Percentiles rank a stretch among this genome's conserved stretches.
Conservation (phyloP, 495 filamentous ascomycete genomes). For the Margaritispora aquatica region DNA sequence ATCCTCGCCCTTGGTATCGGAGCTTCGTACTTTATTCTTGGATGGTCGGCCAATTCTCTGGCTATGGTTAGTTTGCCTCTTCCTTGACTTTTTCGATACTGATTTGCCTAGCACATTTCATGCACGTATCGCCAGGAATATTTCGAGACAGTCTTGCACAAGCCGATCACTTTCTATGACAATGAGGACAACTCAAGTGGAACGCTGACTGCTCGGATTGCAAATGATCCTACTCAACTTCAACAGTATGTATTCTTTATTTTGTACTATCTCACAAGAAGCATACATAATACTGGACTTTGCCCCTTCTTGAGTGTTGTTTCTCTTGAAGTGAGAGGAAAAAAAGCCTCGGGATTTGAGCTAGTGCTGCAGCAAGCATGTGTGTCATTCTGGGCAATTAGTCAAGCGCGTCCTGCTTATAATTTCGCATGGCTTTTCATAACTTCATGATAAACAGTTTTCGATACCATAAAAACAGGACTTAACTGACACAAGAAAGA, state of each 20-base stretch:
- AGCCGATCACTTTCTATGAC: slow-evolving; percentile 61
- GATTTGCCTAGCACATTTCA: slow-evolving; percentile 10
- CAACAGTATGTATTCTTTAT: slow-evolving; percentile 44
- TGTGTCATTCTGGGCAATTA: too few relatives aligned
- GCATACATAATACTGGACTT: too few relatives aligned
- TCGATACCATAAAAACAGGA: too few relatives aligned
- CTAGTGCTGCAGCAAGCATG: too few relatives aligned
- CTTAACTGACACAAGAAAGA: background rate
- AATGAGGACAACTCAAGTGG: slow-evolving; percentile 54
- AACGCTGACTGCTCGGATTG: slow-evolving; percentile 51
- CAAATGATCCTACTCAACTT: slow-evolving; percentile 52
- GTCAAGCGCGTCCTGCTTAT: too few relatives aligned
- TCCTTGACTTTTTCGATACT: background rate
- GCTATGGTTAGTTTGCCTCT: slow-evolving; percentile 35
- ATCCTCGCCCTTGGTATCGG: slow-evolving; percentile 45
- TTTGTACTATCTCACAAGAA: too few relatives aligned
- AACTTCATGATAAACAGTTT: too few relatives aligned
- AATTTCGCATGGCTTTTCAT: too few relatives aligned
- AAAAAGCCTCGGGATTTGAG: too few relatives aligned
- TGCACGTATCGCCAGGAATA: slow-evolving; percentile 48
- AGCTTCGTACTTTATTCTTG: slow-evolving; percentile 45
- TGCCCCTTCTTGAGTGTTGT: too few relatives aligned
- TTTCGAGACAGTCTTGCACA: slow-evolving; percentile 47
- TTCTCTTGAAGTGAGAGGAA: too few relatives aligned
- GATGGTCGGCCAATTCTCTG: slow-evolving; percentile 43